Evolutionary conservation across 352 stramenopile genomes (phyloP), one percentile per base, ranked within the genome.

Genomic region (Pythium sukuiense): DNA sequence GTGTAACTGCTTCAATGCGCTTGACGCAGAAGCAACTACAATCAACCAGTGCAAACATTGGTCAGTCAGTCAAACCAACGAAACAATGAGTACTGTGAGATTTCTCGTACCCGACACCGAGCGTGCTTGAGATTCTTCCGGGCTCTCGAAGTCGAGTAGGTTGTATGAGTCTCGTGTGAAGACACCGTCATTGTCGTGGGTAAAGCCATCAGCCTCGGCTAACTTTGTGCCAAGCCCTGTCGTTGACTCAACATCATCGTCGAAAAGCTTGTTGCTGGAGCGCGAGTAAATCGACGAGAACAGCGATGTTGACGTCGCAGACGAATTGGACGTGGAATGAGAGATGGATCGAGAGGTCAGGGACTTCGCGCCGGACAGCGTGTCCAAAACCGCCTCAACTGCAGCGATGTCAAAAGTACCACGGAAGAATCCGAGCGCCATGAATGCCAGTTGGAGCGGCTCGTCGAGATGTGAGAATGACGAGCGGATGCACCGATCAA

Each of bases 341-440:
- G 41, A 45, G 24, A 70, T 59, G 0, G 63, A 65, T 33, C 56
- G 55, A 55, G 56, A 26, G 2, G 56, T 63, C 18, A 70, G 20
- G 2, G 35, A 24, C 12, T 50, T 56, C 6, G 55, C 29, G 3
- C 33, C 54, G 6, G 33, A 29, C 3, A 48, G 6, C 6, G 65
- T 52, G n/a, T 70, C 72, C 66, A 93, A 65, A 45, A 92, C 79
- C 33, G 85, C 83, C 55, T 85, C 72, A 12, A 80, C 81, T 8
- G 85, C 85, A 59, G 83, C 78, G 35, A 88, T 69, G 59, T 92
- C 80, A 43, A 93, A 93, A 18, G 72, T 83, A 37, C 83, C 83
- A 35, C 85, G 83, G 62, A 93, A 93, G 55, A 93, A 89, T 6
- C 85, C 86, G 24, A 92, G 79, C 14, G 81, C 83, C 82, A 92